Evolutionary conservation across 2,329 filamentous ascomycete species (phyloP).

Genomic region (Neoarthrinium moseri): DNA sequence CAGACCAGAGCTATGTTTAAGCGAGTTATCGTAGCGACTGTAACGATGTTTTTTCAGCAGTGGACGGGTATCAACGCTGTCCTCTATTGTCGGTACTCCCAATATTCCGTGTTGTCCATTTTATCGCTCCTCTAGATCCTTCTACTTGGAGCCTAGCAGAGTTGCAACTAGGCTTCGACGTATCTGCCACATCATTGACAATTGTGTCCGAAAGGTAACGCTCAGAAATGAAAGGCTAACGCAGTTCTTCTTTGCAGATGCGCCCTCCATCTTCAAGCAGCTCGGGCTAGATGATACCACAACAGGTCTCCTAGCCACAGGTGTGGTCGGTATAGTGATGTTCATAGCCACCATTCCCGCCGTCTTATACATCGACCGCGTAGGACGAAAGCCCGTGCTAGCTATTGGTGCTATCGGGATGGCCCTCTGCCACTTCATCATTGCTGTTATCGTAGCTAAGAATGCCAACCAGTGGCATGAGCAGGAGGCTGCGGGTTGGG

Average conservation of each 20-base stretch:
- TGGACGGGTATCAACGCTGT: slow-evolving; percentile 50
- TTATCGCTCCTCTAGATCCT: no score
- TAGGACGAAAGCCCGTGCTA: slow-evolving; percentile 63
- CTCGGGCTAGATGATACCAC: slow-evolving; percentile 56
- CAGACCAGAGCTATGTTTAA: slow-evolving; percentile 65
- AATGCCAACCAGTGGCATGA: slow-evolving; percentile 57
- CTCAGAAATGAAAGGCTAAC: no score
- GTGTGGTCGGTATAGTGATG: slow-evolving; percentile 70
- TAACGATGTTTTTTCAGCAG: slow-evolving; percentile 63
- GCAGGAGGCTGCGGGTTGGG: slow-evolving; percentile 67
- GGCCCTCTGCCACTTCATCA: slow-evolving; percentile 69
- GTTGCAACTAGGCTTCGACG: no score
- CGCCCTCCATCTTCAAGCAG: slow-evolving; percentile 66
- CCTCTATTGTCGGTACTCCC: slow-evolving; percentile 52
- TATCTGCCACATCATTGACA: no score
- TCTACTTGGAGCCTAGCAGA: no score
- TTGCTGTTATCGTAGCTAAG: slow-evolving; percentile 66
- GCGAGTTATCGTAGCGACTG: slow-evolving; percentile 61
- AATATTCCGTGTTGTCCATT: no score
- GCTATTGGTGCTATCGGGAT: slow-evolving; percentile 67
- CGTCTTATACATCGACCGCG: slow-evolving; percentile 63
- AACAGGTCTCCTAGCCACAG: slow-evolving; percentile 63
- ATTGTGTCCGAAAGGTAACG: no score
- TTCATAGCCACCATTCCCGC: slow-evolving; percentile 66
- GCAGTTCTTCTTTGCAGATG: slow-evolving; percentile 67